Evolutionary conservation across 768 basidiomycete genomes (phyloP).

Genomic region (Lyophyllum atratum): DNA sequence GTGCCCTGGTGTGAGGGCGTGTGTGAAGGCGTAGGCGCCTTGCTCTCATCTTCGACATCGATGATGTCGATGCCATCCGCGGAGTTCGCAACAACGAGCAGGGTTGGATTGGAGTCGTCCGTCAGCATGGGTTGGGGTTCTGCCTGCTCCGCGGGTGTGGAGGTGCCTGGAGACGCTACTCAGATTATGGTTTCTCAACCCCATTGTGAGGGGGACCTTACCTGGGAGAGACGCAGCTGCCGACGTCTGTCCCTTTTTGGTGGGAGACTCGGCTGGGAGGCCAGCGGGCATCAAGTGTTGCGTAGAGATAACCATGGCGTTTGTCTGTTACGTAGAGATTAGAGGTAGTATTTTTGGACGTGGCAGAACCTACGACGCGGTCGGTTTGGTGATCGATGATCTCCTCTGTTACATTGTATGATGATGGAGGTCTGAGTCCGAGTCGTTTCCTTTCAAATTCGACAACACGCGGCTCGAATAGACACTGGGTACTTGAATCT

Average conservation of each 20-base stretch:
- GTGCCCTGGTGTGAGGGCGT: conserved; percentile 25
- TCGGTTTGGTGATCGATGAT: conserved; percentile 60
- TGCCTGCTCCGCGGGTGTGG: conserved; percentile 27
- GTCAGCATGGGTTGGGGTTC: conserved; percentile 32
- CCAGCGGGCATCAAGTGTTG: conserved; percentile 65
- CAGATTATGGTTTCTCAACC: background rate
- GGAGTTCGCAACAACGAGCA: conserved; percentile 23
- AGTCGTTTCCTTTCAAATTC: conserved; percentile 81
- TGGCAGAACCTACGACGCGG: conserved; percentile 43
- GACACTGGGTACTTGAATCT: conserved; percentile 51
- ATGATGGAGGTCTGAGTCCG: conserved; percentile 48
- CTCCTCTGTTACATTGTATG: conserved; percentile 72
- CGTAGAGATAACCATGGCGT: conserved; percentile 90
- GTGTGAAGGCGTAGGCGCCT: conserved; percentile 29
- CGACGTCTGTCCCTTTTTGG: conserved; percentile 15
- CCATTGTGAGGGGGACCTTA: background rate
- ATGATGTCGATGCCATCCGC: conserved; percentile 42
- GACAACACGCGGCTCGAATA: conserved; percentile 92
- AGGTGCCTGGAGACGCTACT: conserved; percentile 12
- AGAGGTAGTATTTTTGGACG: conserved; percentile 9
- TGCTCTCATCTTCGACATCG: conserved; percentile 51
- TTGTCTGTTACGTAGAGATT: conserved; percentile 55
- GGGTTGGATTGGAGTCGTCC: conserved; percentile 33
- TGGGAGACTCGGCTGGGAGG: conserved; percentile 25
- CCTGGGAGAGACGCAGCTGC: conserved; percentile 15